Percentiles rank a stretch among this genome's conserved stretches.
Conservation (phyloP, 176 grass and related monocot species). For the Stipa capillata region DNA sequence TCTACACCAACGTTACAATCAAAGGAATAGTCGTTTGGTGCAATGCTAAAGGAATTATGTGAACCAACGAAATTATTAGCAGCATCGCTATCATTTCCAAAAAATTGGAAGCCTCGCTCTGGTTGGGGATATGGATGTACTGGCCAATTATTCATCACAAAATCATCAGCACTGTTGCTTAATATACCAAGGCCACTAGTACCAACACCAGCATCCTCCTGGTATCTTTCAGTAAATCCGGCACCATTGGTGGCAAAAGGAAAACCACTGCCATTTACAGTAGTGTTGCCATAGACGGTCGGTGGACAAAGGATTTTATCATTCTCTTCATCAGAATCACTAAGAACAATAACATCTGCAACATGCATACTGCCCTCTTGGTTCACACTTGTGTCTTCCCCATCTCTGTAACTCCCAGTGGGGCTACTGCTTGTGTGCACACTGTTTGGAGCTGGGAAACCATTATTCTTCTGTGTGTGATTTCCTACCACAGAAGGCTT, state of each 20-base stretch:
- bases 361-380: conserved; percentile 59
- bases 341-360: conserved; percentile 72
- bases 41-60: conserved; percentile 37
- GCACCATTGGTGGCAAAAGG: conserved; percentile 37
- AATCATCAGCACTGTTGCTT: conserved; percentile 59
- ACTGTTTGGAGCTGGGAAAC: conserved; percentile 32
- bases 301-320: conserved; percentile 12
- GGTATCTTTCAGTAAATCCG: conserved; percentile 56
- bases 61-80: conserved; percentile 48
- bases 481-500: conserved; percentile 37
- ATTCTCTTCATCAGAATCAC: conserved; percentile 92
- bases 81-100: conserved; percentile 49
- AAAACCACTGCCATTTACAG: conserved; percentile 38
- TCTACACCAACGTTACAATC: conserved; percentile 39
- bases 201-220: conserved; percentile 47
- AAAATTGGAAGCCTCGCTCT: conserved; percentile 65
- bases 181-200: conserved; percentile 50
- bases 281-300: conserved; percentile 28
- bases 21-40: conserved; percentile 57
- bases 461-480: conserved; percentile 34
- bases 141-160: conserved; percentile 61
- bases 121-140: conserved; percentile 47
- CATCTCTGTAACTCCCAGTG: conserved; percentile 56
- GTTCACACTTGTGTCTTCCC: conserved; percentile 85
- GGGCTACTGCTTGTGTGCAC: conserved; percentile 55